phyloP scores from a whole-genome alignment of 176 grass and related monocot species.

The Triticum urartu region DNA sequence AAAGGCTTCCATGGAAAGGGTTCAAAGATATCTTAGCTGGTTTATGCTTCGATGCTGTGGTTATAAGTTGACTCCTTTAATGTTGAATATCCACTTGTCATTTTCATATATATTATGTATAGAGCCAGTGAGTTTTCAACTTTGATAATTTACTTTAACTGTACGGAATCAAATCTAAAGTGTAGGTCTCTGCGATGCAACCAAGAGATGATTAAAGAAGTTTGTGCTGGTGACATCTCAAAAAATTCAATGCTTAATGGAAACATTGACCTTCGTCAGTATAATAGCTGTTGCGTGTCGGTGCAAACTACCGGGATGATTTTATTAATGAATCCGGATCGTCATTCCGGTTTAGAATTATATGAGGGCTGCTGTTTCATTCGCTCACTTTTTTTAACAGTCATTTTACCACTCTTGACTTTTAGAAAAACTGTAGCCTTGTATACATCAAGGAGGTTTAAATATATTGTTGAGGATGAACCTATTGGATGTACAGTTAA shows the following conservation, averaged over 20 bases:
- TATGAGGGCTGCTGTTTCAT: slow-evolving; percentile 34
- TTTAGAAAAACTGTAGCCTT: not conserved
- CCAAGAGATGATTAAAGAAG: not conserved
- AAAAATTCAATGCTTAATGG: slow-evolving; percentile 46
- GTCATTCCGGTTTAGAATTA: slow-evolving; percentile 33
- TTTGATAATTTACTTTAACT: slow-evolving; percentile 10
- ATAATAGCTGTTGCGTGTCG: slow-evolving; percentile 37
- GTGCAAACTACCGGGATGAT: slow-evolving; percentile 24
- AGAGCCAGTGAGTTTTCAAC: slow-evolving; percentile 22
- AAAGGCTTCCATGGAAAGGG: slow-evolving; percentile 33
- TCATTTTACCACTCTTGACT: not conserved
- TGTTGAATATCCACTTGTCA: slow-evolving; percentile 36
- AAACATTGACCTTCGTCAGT: slow-evolving; percentile 54
- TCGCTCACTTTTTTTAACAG: not conserved
- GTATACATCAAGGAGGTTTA: not conserved
- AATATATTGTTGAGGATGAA: not conserved
- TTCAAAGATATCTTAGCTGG: slow-evolving; percentile 33
- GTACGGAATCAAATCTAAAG: slow-evolving; percentile 37
- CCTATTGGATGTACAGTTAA: not conserved
- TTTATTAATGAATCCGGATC: slow-evolving; percentile 12
- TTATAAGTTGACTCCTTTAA: slow-evolving; percentile 45
- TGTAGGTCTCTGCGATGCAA: slow-evolving; percentile 27
- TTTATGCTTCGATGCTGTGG: slow-evolving; percentile 19
- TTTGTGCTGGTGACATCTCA: slow-evolving; percentile 28
- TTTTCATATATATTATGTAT: slow-evolving; percentile 28